A percentile compares a stretch with the other conserved stretches of the same genome.
Evolutionary conservation across 2,329 filamentous ascomycete species (phyloP).

Genomic region (Aulographum hederae): DNA sequence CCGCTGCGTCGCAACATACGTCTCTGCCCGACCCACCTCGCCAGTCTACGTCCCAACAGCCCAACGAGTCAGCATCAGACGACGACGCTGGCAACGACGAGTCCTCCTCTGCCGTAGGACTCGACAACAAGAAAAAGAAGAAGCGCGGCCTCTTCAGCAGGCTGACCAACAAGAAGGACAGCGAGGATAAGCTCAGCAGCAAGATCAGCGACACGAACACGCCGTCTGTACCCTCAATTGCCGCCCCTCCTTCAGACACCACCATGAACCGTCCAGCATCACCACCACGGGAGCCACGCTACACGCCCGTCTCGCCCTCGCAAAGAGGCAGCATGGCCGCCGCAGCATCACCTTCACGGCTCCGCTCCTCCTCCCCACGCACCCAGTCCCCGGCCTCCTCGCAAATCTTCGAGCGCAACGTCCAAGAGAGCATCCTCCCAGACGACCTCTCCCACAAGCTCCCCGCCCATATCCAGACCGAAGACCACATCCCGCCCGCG

Average conservation of each 20-base stretch:
- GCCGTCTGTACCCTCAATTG: background rate
- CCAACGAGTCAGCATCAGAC: no score
- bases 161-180: constrained; percentile 18
- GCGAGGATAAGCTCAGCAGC: background rate
- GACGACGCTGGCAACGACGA: no score
- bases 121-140: constrained; percentile 2
- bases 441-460: constrained; percentile 67
- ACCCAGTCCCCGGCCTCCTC: constrained; percentile 59
- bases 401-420: constrained; percentile 82
- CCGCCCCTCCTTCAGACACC: background rate
- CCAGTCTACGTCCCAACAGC: no score
- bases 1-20: no score
- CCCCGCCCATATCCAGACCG: constrained; percentile 80
- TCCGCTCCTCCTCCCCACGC: constrained; percentile 52
- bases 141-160: constrained; percentile 18
- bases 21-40: no score
- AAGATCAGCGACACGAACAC: constrained; percentile 2
- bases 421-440: constrained; percentile 58
- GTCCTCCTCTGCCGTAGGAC: no score
- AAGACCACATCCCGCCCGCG: constrained; percentile 83
- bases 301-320: no score
- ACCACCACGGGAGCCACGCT: no score
- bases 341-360: constrained; percentile 15
- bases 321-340: no score
- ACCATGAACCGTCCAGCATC: background rate